Evolutionary conservation across 163 green algal genomes (phyloP).

Genomic region (Chlorella variabilis): DNA sequence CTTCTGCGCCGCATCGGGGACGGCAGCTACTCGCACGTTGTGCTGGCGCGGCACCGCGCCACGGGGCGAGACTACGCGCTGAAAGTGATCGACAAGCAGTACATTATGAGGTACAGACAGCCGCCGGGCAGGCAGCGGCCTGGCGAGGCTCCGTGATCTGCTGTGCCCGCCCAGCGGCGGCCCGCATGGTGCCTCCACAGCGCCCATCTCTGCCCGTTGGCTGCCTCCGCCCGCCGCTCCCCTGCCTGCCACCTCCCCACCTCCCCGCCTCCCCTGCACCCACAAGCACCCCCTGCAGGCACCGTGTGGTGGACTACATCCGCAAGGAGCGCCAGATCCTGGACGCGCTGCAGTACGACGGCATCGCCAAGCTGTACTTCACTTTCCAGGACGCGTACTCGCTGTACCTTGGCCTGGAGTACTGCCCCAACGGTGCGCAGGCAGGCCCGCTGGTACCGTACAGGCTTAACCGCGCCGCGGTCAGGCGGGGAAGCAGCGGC

Average conservation of each 20-base stretch:
- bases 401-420: constrained; percentile 90
- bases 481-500: too few species aligned
- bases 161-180: too few species aligned
- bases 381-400: constrained; percentile 81
- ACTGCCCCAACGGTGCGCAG: constrained; percentile 70
- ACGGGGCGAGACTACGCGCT: constrained; percentile 70
- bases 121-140: background rate
- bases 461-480: too few species aligned
- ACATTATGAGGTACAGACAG: constrained; percentile 71
- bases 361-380: constrained; percentile 80
- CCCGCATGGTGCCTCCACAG: too few species aligned
- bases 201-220: too few species aligned
- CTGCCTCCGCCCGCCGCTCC: too few species aligned
- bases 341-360: constrained; percentile 67
- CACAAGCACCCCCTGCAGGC: background rate
- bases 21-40: constrained; percentile 63
- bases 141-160: too few species aligned
- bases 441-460: too few species aligned
- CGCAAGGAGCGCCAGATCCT: constrained; percentile 77
- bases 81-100: constrained; percentile 89
- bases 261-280: too few species aligned
- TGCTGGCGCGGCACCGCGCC: constrained; percentile 49
- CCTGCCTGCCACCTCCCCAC: background rate
- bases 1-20: constrained; percentile 64
- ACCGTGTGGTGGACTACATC: constrained; percentile 70